Base-by-base conservation (phyloP, 1,284 basidiomycete genomes). In the Termitomyces sp. region DNA sequence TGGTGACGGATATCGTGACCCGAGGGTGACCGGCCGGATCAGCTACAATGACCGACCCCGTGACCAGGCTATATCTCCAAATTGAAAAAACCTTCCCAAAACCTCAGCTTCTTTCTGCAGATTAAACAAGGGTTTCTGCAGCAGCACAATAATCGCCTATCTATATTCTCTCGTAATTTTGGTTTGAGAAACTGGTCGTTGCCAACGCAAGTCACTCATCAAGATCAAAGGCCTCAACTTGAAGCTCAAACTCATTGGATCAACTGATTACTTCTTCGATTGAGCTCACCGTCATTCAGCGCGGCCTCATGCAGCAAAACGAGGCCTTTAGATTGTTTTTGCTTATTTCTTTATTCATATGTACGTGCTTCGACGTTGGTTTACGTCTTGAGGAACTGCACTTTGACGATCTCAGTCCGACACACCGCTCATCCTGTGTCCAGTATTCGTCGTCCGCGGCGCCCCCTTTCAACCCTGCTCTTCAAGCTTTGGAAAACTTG, bases 231-330 rank as follows among this genome's bases (percentile, higher is more conserved):
- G 17, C 26, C 42, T n/a, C 40, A 54, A n/a, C n/a, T n/a, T n/a
- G n/a, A n/a, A 33, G 19, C 47, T 49, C 41, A 42, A 50, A 38
- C 52, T 53, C 24, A 24, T 17, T 28, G 44, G 24, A 40, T 33
- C 44, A 24, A 24, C 17, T 50, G 33, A 19, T 5, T n/a, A 38
- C 30, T 30, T 40, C 33, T 26, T 17, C 40, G 42, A 36, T 50
- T 38, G 19, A 50, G 52, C 39, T 19, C 31, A 36, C 39, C 30
- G 30, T n/a, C 40, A 38, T 38, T 43, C 17, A 31, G 26, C 48
- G 19, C 48, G 17, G 48, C 53, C 41, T 50, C 48, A 50, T 55
- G 48, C 41, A 45, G 26, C 19, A 33, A 33, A 54, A 50, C 42
- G 48, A 55, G 47, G 34, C 28, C 30, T 33, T 50, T 39, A 17